Conservation (phyloP, 2,329 filamentous ascomycete genomes). For the Microdochium nivale region DNA sequence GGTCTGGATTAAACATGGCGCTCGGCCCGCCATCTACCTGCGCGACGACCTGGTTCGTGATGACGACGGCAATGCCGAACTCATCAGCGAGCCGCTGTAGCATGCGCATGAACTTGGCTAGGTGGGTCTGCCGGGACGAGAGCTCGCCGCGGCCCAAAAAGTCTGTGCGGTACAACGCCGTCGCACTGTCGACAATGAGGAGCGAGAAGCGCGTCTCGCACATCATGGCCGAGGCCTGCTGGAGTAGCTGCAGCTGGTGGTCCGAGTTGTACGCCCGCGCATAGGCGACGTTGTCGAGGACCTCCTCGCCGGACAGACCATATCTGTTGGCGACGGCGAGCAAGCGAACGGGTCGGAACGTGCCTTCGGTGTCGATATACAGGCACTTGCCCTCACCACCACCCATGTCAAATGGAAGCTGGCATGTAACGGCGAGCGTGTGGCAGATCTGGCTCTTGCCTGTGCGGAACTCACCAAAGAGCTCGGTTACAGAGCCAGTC, state of each 20-base stretch:
- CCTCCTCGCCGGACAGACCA: constrained; percentile 91
- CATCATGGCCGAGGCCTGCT: constrained; percentile 98
- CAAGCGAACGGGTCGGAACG: constrained; percentile 85
- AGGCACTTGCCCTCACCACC: constrained; percentile 97
- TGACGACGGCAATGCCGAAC: constrained; percentile 96
- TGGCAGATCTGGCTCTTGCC: constrained; percentile 99
- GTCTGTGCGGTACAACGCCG: constrained; percentile 89
- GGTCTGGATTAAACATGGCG: constrained; percentile 98
- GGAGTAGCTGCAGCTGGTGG: constrained; percentile 89
- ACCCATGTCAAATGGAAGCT: constrained; percentile 97
- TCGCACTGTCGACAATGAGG: constrained; percentile 92
- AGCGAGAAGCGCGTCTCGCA: constrained; percentile 96
- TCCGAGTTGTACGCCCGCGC: constrained; percentile 98
- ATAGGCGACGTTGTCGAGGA: constrained; percentile 96
- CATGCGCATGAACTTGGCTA: constrained; percentile 82
- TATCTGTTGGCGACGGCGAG: constrained; percentile 90
- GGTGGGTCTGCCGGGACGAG: constrained; percentile 82
- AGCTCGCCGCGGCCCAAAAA: constrained; percentile 95
- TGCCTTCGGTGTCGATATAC: constrained; percentile 97
- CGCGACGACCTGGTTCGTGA: constrained; percentile 97
- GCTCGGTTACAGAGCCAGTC: constrained; percentile 94
- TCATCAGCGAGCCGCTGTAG: constrained; percentile 70
- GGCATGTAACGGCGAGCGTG: constrained; percentile 95
- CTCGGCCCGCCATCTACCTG: constrained; percentile 95
- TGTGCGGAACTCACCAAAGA: constrained; percentile 96